Percentiles rank a stretch among this genome's conserved stretches.
phyloP scores from a whole-genome alignment of 2,329 filamentous ascomycete species.

The Penicillium polonicum region DNA sequence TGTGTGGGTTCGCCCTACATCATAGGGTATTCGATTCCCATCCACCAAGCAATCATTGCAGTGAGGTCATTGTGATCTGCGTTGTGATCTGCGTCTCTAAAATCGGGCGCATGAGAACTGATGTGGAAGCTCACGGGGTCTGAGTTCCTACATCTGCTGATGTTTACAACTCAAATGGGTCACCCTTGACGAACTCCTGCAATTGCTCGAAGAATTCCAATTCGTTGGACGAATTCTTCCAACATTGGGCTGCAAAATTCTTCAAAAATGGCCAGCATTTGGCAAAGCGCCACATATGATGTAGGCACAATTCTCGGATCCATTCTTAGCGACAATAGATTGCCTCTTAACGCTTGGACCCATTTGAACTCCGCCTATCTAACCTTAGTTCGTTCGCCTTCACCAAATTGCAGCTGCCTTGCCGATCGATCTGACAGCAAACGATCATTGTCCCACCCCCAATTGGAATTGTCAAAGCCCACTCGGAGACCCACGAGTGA shows the following conservation, averaged over 20 bases:
- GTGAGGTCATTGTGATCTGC: background rate
- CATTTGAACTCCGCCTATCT: background rate
- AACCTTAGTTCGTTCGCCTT: constrained; percentile 1
- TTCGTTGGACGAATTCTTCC: background rate
- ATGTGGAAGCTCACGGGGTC: background rate
- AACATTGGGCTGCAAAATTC: background rate
- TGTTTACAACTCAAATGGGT: background rate
- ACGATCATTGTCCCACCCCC: background rate
- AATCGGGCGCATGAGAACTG: background rate
- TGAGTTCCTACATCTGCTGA: background rate
- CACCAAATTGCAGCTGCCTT: background rate
- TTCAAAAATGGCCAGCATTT: background rate
- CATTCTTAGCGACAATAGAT: background rate
- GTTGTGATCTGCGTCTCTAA: background rate
- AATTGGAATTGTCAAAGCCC: background rate
- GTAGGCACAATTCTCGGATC: background rate
- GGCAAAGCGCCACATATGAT: background rate
- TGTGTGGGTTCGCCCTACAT: background rate
- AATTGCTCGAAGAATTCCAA: background rate
- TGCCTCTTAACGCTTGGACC: background rate
- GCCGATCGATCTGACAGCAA: constrained; percentile 1
- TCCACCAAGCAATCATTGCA: background rate
- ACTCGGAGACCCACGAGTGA: background rate
- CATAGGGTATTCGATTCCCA: background rate
- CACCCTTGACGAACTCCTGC: background rate